Evolutionary conservation across 23 red algal genomes (phyloP).

Genomic region (Gracilaria domingensis): DNA sequence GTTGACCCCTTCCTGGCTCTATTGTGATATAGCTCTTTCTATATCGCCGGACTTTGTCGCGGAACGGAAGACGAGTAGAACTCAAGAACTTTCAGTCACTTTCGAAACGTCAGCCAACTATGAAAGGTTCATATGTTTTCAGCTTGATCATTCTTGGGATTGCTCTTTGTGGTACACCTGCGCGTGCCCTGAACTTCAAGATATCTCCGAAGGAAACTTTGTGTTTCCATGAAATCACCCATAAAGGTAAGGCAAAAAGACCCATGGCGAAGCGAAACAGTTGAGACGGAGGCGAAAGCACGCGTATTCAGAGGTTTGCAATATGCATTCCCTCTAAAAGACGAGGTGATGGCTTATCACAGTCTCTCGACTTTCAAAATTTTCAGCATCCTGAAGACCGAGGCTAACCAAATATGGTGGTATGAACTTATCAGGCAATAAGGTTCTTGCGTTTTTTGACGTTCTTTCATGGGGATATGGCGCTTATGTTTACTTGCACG

Average conservation of each 20-base stretch:
- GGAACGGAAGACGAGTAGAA: neutral
- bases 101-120: neutral
- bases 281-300: neutral
- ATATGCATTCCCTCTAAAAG: too few species aligned
- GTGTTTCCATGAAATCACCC: slow-evolving; percentile 87
- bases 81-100: neutral
- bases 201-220: slow-evolving; percentile 77
- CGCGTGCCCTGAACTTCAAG: slow-evolving; percentile 73
- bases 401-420: neutral
- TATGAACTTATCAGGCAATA: slow-evolving; percentile 48
- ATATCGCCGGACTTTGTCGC: neutral
- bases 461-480: slow-evolving; percentile 91
- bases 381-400: too few species aligned
- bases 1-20: neutral
- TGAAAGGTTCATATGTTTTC: neutral
- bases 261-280: neutral
- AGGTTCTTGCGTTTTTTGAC: slow-evolving; percentile 86
- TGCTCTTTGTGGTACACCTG: neutral
- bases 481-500: slow-evolving; percentile 81
- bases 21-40: neutral
- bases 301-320: neutral
- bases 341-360: too few species aligned
- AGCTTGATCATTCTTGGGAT: neutral
- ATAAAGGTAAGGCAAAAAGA: slow-evolving; percentile 61
- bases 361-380: too few species aligned